Percentiles rank a stretch among this genome's conserved stretches.
phyloP scores from a whole-genome alignment of 176 grass and related monocot species.

The Hordeum vulgare region MorexV3_pseudomolecules_assembly NC_058520.1:115197390-115197889 shows the following conservation, averaged over 20 bases:
- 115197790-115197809: too few species aligned
- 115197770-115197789: too few species aligned
- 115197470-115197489: background rate
- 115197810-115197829: background rate
- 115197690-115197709: too few species aligned
- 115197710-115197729: too few species aligned
- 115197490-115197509: background rate
- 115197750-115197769: too few species aligned
- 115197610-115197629: background rate
- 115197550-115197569: too few species aligned
- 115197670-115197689: background rate
- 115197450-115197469: background rate
- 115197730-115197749: too few species aligned
- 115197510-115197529: background rate
- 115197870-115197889: background rate
- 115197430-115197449: background rate
- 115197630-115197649: background rate
- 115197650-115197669: background rate
- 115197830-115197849: background rate
- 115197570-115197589: too few species aligned
- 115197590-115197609: background rate
- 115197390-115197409: background rate
- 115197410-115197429: slow-evolving; percentile 7
- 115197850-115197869: slow-evolving; percentile 3
- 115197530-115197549: too few species aligned